These are phyloP conservation scores for Metschnikowia bowlesiae DNA, from an alignment of 805 yeast genomes.

Conservation along the genomic window DNA sequence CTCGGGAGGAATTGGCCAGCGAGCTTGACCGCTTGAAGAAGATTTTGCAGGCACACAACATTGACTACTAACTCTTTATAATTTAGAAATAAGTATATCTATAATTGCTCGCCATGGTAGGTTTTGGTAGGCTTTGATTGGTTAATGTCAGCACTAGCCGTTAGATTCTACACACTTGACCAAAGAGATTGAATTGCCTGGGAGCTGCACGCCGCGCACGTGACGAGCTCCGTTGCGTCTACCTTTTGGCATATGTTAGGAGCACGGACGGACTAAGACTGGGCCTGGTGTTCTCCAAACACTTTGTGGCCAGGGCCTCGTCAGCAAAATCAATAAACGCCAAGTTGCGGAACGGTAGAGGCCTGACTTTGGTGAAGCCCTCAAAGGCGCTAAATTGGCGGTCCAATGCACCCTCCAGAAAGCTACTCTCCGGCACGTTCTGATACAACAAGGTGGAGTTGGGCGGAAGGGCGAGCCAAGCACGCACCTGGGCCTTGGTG, in stretches of 20 bases:
- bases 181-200: no score
- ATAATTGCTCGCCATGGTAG: no score
- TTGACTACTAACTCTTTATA: slow-evolving; percentile 7
- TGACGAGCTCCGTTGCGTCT: not conserved
- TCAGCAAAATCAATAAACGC: slow-evolving; percentile 78
- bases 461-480: slow-evolving; percentile 49
- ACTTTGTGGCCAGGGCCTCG: slow-evolving; percentile 45
- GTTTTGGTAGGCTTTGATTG: no score
- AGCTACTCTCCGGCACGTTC: slow-evolving; percentile 46
- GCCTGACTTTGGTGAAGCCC: slow-evolving; percentile 66
- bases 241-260: slow-evolving; percentile 35
- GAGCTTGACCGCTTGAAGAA: slow-evolving; percentile 62
- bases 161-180: no score
- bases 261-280: slow-evolving; percentile 21
- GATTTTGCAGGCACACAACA: slow-evolving; percentile 30
- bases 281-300: slow-evolving; percentile 18
- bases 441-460: slow-evolving; percentile 67
- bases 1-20: slow-evolving; percentile 54
- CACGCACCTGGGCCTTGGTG: slow-evolving; percentile 13
- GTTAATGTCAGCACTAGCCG: no score
- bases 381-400: slow-evolving; percentile 43
- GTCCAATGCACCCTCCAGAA: slow-evolving; percentile 28
- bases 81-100: no score
- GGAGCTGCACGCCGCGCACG: no score
- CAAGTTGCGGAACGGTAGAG: slow-evolving; percentile 61